Evolutionary conservation across 2,329 filamentous ascomycete genomes (phyloP).

Genomic region (Calonectria fujianensis): DNA sequence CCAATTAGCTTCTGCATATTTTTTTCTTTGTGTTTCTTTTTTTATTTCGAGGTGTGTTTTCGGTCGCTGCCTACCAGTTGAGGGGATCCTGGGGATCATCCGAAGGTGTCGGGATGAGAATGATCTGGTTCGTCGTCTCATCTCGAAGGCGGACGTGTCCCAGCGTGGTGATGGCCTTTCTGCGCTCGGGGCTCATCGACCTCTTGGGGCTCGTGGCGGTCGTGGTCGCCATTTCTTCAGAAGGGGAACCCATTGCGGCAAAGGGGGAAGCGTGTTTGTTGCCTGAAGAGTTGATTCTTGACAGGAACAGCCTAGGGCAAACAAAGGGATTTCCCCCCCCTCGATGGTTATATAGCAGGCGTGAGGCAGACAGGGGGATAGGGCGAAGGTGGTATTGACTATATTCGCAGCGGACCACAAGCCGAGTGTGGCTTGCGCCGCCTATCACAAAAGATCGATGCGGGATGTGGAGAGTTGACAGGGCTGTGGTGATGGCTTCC

Average conservation of each 20-base stretch:
- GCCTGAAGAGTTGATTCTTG: constrained; percentile 7
- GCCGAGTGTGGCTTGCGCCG: constrained; percentile 18
- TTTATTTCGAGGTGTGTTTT: neutral
- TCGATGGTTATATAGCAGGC: constrained; percentile 23
- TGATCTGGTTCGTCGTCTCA: constrained; percentile 62
- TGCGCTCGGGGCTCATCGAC: constrained; percentile 5
- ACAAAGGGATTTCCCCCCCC: neutral
- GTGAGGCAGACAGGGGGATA: constrained; percentile 18
- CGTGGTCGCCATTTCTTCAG: constrained; percentile 13
- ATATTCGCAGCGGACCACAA: constrained; percentile 34
- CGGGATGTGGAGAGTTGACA: constrained; percentile 32
- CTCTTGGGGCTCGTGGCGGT: constrained; percentile 3
- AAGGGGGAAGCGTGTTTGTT: neutral
- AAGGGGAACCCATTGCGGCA: neutral
- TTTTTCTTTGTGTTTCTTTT: neutral
- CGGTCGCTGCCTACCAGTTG: constrained; percentile 57
- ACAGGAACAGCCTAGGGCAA: neutral
- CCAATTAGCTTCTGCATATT: neutral
- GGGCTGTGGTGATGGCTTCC: constrained; percentile 10
- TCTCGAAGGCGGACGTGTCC: constrained; percentile 44
- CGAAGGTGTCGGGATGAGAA: constrained; percentile 69
- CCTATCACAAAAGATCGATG: neutral
- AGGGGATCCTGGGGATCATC: constrained; percentile 68
- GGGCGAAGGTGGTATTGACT: constrained; percentile 26
- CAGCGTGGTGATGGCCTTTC: constrained; percentile 30